Percentiles rank a stretch among this genome's conserved stretches.
Evolutionary conservation across 306 rosid genomes (phyloP).

Genomic region (Luffa acutangula): DNA sequence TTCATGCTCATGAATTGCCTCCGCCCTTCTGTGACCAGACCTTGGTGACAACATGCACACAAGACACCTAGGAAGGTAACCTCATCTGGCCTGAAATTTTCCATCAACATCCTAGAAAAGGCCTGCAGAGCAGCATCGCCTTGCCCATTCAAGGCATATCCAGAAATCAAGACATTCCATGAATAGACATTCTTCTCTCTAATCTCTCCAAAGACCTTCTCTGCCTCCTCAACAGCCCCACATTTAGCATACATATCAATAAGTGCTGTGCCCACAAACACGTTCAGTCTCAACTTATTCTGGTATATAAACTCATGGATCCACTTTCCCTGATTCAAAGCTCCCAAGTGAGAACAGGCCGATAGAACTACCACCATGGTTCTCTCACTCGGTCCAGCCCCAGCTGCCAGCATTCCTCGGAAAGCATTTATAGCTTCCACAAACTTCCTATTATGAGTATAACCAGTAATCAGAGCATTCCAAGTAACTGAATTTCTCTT

Average conservation of each 20-base stretch:
- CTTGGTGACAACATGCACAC: constrained; percentile 16
- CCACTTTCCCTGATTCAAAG: constrained; percentile 13
- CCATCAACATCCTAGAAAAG: constrained; percentile 12
- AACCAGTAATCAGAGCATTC: constrained; percentile 12
- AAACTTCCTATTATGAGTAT: constrained; percentile 10
- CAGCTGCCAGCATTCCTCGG: constrained; percentile 8
- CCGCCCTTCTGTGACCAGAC: constrained; percentile 9
- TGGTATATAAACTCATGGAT: constrained; percentile 6
- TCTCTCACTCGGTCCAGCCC: constrained; percentile 7
- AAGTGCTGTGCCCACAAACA: constrained; percentile 13
- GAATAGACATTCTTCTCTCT: constrained; percentile 6
- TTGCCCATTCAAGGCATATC: constrained; percentile 13
- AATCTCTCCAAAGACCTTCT: constrained; percentile 8
- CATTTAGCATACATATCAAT: constrained; percentile 16
- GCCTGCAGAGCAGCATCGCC: constrained; percentile 3
- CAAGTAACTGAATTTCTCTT: constrained; percentile 12
- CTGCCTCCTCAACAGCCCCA: constrained; percentile 8
- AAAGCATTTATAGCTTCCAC: constrained; percentile 2
- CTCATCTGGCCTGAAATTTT: constrained; percentile 7
- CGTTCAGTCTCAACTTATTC: constrained; percentile 7
- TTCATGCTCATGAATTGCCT: constrained; percentile 5
- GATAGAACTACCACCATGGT: constrained; percentile 12
- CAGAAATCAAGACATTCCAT: constrained; percentile 14
- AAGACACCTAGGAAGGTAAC: constrained; percentile 9
- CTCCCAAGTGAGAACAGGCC: constrained; percentile 13